Conservation (phyloP, 352 stramenopile species). For the Pythium myriotylum region DNA sequence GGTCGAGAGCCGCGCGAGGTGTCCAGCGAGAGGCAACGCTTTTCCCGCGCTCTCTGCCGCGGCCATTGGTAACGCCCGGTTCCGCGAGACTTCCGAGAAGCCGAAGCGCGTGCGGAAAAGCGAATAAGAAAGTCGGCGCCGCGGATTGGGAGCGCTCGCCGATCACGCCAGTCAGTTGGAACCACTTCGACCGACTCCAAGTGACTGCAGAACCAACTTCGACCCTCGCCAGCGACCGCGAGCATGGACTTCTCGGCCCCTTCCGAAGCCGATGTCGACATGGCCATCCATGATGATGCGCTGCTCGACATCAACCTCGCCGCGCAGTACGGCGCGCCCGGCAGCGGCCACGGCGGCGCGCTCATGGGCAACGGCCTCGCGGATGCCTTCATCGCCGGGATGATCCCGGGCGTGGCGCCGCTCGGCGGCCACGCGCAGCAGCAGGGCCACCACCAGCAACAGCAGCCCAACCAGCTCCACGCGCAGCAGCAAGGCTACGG, state of each 20-base stretch:
- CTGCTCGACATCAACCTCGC: slow-evolving; percentile 56
- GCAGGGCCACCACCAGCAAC: slow-evolving; percentile 26
- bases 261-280: slow-evolving; percentile 69
- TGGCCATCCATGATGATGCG: slow-evolving; percentile 70
- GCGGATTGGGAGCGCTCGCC: slow-evolving; percentile 1
- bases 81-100: slow-evolving; percentile 11
- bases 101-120: slow-evolving; percentile 19
- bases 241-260: slow-evolving; percentile 60
- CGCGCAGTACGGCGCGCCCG: slow-evolving; percentile 38
- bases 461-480: slow-evolving; percentile 22
- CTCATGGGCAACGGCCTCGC: slow-evolving; percentile 35
- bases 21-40: no score
- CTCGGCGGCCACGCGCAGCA: slow-evolving; percentile 10
- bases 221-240: background rate
- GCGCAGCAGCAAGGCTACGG: slow-evolving; percentile 28
- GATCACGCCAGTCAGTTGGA: slow-evolving; percentile 19
- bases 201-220: slow-evolving; percentile 14
- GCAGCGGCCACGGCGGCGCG: slow-evolving; percentile 5
- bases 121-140: slow-evolving; percentile 29
- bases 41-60: background rate
- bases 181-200: slow-evolving; percentile 15
- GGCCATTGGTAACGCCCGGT: slow-evolving; percentile 7
- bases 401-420: slow-evolving; percentile 45
- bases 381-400: slow-evolving; percentile 49
- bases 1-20: no score